phyloP scores from a whole-genome alignment of 2,329 filamentous ascomycete genomes.

The Beauveria medogensis region DNA sequence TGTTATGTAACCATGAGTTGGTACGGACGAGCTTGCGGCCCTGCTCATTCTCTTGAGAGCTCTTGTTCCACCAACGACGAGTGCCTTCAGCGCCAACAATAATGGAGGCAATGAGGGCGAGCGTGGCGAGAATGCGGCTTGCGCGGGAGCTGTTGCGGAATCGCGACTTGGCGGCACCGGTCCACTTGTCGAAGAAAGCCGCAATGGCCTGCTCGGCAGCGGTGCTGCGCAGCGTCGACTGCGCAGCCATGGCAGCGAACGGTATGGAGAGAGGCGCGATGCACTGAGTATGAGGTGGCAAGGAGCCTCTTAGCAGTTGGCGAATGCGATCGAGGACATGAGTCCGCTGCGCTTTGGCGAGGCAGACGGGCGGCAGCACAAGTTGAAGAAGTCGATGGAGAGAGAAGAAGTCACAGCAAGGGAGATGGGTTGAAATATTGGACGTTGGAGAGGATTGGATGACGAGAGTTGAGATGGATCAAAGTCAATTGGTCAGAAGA shows the following conservation, averaged over 20 bases:
- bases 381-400: background rate
- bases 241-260: conserved; percentile 60
- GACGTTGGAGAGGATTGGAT: background rate
- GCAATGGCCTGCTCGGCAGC: conserved; percentile 60
- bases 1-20: conserved; percentile 88
- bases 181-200: conserved; percentile 54
- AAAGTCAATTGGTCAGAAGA: background rate
- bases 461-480: background rate
- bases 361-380: background rate
- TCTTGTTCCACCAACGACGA: conserved; percentile 67
- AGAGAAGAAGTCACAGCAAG: background rate
- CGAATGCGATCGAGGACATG: conserved; percentile 8
- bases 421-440: background rate
- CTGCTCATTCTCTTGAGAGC: conserved; percentile 71
- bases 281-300: background rate
- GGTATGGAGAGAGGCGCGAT: background rate
- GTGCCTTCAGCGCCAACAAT: conserved; percentile 71
- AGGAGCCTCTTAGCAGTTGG: conserved; percentile 1
- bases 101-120: conserved; percentile 70
- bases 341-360: background rate
- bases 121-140: conserved; percentile 65
- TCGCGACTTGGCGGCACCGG: conserved; percentile 40
- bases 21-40: conserved; percentile 74
- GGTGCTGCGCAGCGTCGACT: conserved; percentile 70
- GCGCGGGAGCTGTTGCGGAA: conserved; percentile 60